Evolutionary conservation across 768 basidiomycete species (phyloP), one percentile per base, ranked within the genome.

Genomic region (Porpolomopsis calyptriformis): DNA sequence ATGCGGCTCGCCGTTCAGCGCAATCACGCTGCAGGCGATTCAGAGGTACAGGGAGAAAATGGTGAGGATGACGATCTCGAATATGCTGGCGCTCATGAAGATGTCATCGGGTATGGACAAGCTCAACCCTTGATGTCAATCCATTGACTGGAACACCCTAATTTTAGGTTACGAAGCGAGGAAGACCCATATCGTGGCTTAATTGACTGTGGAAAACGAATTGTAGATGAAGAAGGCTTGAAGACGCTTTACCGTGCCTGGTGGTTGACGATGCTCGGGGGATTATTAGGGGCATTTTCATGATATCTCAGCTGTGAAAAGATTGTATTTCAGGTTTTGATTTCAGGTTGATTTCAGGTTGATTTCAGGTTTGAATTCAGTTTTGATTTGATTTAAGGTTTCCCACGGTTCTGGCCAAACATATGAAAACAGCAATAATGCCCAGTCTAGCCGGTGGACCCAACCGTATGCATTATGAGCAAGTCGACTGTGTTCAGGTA

Each of bases 1-100:
- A 84, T 82, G 11, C 70, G 86, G 40, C 72, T 91, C 4, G 82
- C 86, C 16, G 83, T 91, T 46, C 88, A 91, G 56, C 76, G 88
- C 44, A 91, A 90, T 52, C 86, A 89, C 52, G 77, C 81, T 5
- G 78, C 81, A 12, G 65, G 78, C 4, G 84, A 82, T 46, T 85
- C 76, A 56, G 83, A 85, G 51, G 80, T 84, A 56, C 85, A 89
- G 53, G 76, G 77, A 14, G 80, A 81, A 33, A 77, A 76, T 4
- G 80, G 83, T 53, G 67, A 65, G 2, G 74, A 85, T 47, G 74
- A 77, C 38, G 64, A 66, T 1, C 61, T 66, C 4, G 83, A 85
- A 52, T 90, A 78, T 53, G 69, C 76, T 20, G 83, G 81, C 12
- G 62, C 68, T 4, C 79, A 83, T 22, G 87, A 91, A 55, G 88